phyloP scores from a whole-genome alignment of 305 asterid species.

The Fraxinus dipetala region DNA sequence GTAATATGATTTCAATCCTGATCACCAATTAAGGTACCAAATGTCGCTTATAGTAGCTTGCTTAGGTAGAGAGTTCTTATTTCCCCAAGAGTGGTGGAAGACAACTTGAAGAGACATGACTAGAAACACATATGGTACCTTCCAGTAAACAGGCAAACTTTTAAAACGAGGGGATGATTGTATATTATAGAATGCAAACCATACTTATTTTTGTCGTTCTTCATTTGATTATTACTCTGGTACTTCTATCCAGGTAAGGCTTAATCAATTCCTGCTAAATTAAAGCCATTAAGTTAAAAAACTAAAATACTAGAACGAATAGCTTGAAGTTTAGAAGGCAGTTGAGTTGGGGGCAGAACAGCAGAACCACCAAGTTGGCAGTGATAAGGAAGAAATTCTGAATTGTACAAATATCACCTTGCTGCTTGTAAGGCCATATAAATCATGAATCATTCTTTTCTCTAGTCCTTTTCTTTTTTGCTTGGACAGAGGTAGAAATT shows the following conservation, averaged over 20 bases:
- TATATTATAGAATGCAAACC: not conserved
- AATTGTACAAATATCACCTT: not conserved
- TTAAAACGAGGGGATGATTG: not conserved
- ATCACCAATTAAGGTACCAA: not conserved
- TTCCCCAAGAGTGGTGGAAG: constrained; percentile 13
- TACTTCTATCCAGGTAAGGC: not conserved
- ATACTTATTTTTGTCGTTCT: constrained; percentile 2
- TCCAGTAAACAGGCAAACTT: not conserved
- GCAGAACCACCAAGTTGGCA: not conserved
- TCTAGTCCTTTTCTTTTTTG: not conserved
- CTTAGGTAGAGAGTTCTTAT: constrained; percentile 6
- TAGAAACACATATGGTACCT: not conserved
- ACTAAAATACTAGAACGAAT: not conserved
- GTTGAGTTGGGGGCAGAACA: not conserved
- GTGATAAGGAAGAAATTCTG: not conserved
- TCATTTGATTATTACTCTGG: not conserved
- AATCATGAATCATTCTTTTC: not conserved
- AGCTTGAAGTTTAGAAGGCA: not conserved
- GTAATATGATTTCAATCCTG: constrained; percentile 5
- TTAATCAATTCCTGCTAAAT: not conserved
- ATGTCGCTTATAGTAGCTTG: constrained; percentile 3
- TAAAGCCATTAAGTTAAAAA: not conserved
- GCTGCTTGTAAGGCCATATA: not conserved
- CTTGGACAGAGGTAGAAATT: constrained; percentile 5
- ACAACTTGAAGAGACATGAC: not conserved